Conservation (phyloP, 2,329 filamentous ascomycete species). For the Ceratocystis harringtonii region DNA sequence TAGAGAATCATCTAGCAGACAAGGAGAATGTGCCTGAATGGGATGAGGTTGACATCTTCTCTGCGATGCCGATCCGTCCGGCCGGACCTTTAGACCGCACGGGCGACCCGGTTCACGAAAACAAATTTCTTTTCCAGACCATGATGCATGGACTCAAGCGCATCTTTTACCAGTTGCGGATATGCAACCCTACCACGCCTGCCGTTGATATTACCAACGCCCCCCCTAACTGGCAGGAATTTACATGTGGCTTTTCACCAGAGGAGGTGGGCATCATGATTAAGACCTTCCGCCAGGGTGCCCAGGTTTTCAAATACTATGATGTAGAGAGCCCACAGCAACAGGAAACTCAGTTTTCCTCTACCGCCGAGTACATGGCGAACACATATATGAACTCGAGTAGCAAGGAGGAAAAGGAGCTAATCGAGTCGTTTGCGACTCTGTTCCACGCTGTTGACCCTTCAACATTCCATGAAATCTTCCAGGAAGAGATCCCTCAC, state of each 20-base stretch:
- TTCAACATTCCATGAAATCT: conserved; percentile 96
- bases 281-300: conserved; percentile 93
- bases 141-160: conserved; percentile 91
- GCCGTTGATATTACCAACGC: conserved; percentile 62
- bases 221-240: conserved; percentile 83
- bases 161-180: conserved; percentile 74
- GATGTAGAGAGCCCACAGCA: conserved; percentile 59
- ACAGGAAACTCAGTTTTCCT: conserved; percentile 24
- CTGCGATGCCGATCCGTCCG: conserved; percentile 66
- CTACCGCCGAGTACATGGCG: conserved; percentile 80
- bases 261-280: conserved; percentile 95
- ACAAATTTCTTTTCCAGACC: conserved; percentile 96
- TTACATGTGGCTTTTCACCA: conserved; percentile 89
- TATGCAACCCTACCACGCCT: conserved; percentile 53
- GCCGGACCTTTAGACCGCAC: conserved; percentile 80
- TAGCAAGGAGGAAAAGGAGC: conserved; percentile 90
- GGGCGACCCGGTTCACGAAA: conserved; percentile 82
- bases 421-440: conserved; percentile 92
- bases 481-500: conserved; percentile 90
- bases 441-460: conserved; percentile 98
- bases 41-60: conserved; percentile 98
- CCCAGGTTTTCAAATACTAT: conserved; percentile 93
- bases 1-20: conserved; percentile 74
- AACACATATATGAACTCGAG: conserved; percentile 92
- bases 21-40: conserved; percentile 72